Percentiles rank a stretch among this genome's conserved stretches.
Conservation (phyloP, 2,329 filamentous ascomycete genomes). For the Arthrinium puccinioides region DNA sequence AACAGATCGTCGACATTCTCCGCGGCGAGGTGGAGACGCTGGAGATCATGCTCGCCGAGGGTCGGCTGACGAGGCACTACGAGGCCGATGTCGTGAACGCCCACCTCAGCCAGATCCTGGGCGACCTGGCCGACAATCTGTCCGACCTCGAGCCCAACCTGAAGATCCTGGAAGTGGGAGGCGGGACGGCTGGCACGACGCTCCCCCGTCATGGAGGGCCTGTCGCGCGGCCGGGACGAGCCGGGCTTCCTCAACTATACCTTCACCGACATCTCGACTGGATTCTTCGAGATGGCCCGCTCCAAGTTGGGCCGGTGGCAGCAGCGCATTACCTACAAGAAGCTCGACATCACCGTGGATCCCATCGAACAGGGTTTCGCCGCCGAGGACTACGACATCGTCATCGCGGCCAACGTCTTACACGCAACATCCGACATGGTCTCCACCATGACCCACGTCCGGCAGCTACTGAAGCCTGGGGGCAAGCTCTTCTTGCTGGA, state of each 20-base stretch:
- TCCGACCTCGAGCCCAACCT: constrained; percentile 8
- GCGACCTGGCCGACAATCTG: constrained; percentile 5
- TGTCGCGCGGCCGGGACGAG: constrained; percentile 15
- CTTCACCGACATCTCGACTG: constrained; percentile 33
- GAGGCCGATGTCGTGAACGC: constrained; percentile 7
- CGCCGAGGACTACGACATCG: constrained; percentile 6
- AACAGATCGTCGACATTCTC: constrained; percentile 15
- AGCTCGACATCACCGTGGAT: constrained; percentile 1
- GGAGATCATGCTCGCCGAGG: constrained; percentile 19
- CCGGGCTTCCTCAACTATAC: constrained; percentile 20
- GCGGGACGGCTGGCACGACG: constrained; percentile 11
- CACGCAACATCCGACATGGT: constrained; percentile 14
- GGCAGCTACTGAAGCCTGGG: constrained; percentile 12
- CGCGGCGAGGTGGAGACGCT: constrained; percentile 15
- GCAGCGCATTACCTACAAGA: neutral
- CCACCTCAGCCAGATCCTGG: constrained; percentile 6
- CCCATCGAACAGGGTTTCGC: constrained; percentile 11
- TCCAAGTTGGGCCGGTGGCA: constrained; percentile 4
- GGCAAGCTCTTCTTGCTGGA: constrained; percentile 10
- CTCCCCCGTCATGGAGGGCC: constrained; percentile 9
- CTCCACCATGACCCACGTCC: constrained; percentile 10
- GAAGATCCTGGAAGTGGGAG: constrained; percentile 10
- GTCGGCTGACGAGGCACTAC: constrained; percentile 14
- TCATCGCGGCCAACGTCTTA: constrained; percentile 13
- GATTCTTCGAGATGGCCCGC: constrained; percentile 28